Evolutionary conservation across 2,329 filamentous ascomycete genomes (phyloP).

Genomic region (Colletotrichum salicis): DNA sequence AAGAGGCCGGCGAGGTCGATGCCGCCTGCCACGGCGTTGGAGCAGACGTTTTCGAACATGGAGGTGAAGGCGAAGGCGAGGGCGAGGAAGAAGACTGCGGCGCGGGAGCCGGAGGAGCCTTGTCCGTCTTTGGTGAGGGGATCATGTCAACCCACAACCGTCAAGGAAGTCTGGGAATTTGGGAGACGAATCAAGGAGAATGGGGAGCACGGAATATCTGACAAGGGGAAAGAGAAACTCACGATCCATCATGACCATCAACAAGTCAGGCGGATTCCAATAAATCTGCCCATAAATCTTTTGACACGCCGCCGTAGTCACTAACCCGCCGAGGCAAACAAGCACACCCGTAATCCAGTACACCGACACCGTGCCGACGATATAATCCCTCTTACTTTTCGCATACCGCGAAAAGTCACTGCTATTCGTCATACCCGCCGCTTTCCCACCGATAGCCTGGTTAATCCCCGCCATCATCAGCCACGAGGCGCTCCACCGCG

Average conservation of each 20-base stretch:
- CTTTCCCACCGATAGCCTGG: conserved; percentile 49
- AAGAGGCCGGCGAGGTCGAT: conserved; percentile 53
- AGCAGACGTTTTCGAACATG: conserved; percentile 49
- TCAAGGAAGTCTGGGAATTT: no score
- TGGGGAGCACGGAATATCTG: not conserved
- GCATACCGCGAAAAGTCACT: conserved; percentile 51
- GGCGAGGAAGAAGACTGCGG: conserved; percentile 51
- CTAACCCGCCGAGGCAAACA: conserved; percentile 49
- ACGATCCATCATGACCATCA: conserved; percentile 44
- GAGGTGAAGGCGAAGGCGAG: conserved; percentile 49
- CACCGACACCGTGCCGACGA: conserved; percentile 48
- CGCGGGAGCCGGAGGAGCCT: conserved; percentile 46
- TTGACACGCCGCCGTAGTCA: conserved; percentile 52
- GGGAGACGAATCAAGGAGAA: not conserved
- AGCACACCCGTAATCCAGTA: conserved; percentile 49
- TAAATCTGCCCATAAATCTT: conserved; percentile 46
- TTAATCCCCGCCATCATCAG: conserved; percentile 49
- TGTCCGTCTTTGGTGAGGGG: conserved; percentile 39
- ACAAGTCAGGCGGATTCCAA: conserved; percentile 51
- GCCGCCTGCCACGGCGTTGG: conserved; percentile 50
- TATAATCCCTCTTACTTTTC: conserved; percentile 43
- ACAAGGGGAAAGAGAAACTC: not conserved
- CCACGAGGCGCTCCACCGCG: conserved; percentile 47
- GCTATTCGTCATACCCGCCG: conserved; percentile 50
- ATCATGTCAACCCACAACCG: not conserved